phyloP scores from a whole-genome alignment of 495 filamentous ascomycete genomes.

The Penicillium tannophilum region DNA sequence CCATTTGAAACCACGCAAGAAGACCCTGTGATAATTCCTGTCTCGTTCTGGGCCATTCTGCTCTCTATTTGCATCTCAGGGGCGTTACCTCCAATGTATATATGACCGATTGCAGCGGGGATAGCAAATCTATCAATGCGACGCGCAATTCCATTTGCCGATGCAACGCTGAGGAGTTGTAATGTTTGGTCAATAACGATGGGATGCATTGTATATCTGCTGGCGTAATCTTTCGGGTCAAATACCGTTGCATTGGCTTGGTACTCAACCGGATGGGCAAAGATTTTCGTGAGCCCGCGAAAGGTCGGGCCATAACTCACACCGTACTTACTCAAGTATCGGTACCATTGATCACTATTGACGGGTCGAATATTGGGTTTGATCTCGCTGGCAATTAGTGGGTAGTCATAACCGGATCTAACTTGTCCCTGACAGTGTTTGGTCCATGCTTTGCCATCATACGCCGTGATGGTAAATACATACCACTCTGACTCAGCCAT shows the following conservation, averaged over 20 bases:
- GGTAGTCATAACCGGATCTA: background rate
- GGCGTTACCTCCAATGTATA: constrained; percentile 1
- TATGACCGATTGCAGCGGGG: constrained; percentile 4
- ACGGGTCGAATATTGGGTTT: background rate
- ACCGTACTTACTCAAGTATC: background rate
- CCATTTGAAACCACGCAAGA: no score
- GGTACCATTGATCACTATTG: constrained; percentile 8
- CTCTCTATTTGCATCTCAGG: background rate
- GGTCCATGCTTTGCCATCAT: background rate
- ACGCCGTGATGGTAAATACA: constrained; percentile 4
- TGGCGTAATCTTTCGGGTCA: background rate
- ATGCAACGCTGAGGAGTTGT: constrained; percentile 11
- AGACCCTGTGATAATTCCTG: no score
- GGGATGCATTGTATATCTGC: constrained; percentile 6
- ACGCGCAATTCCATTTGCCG: background rate
- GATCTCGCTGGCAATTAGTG: background rate
- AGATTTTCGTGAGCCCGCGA: constrained; percentile 6
- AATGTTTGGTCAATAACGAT: constrained; percentile 11
- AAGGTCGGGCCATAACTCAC: constrained; percentile 9
- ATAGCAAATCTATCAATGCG: constrained; percentile 1
- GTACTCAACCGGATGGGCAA: background rate
- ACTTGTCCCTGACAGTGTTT: constrained; percentile 9
- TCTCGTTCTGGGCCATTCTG: no score
- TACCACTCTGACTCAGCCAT: background rate
- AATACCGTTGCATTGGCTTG: background rate